Evolutionary conservation across 2,329 filamentous ascomycete species (phyloP), one percentile per base, ranked within the genome.

Genomic region (Talaromyces amestolkiae): DNA sequence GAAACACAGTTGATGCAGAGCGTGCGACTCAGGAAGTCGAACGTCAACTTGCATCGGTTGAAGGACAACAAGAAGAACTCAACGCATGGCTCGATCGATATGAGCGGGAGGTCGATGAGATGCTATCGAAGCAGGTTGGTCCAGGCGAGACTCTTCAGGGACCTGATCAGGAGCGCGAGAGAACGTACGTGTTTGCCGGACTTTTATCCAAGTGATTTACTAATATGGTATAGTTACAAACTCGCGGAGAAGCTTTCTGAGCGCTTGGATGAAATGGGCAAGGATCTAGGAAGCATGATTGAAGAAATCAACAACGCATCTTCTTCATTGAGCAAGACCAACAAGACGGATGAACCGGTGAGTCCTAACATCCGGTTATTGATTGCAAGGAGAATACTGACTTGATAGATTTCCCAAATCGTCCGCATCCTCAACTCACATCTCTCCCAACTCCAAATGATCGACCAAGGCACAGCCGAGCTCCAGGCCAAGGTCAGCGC

Each of bases 281-380:
- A 92, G 75, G 93, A 97, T 75, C 83, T 99, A 68, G 89, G 88
- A 58, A 94, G 92, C 80, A 98, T 99, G 93, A 96, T 99, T 72
- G 93, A 96, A 75, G 95, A 98, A 79, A 96, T 99, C 76, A 99
- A 99, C 76, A 88, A 89, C 71, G 94, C 96, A 68, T 95, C 92
- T n/a, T 86, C 91, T 63, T 92, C 89, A 27, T 82, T 99, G 70
- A 94, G 88, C 84, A 97, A 96, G 84, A 92, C 91, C 66, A 90
- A 86, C 79, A 96, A 96, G 79, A 87, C 91, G 33, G 91, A 95
- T 76, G 92, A 95, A 79, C 91, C 91, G 70, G 92, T 95, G 85
- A 80, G 89, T 85, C 72, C 75, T 66, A 69, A 72, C 54, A 47
- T 60, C 8, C 5, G 27, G 22, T 65, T 45, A 39, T 7, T 2